Conservation (phyloP, 805 yeast species). For the Yarrowia sp. region DNA sequence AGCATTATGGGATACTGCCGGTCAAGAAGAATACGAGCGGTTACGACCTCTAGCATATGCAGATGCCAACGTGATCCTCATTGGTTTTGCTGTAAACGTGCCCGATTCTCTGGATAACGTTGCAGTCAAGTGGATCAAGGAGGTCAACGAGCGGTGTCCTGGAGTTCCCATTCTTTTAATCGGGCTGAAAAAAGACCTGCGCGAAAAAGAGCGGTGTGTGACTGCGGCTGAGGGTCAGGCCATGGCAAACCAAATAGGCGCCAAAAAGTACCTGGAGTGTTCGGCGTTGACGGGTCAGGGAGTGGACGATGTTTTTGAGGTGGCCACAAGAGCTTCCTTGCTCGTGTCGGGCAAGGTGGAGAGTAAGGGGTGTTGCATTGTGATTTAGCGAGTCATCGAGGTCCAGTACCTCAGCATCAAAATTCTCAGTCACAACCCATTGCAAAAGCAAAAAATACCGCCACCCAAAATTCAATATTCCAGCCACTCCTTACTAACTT, state of each 20-base stretch:
- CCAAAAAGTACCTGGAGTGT: slow-evolving; percentile 79
- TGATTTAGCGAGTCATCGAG: neutral
- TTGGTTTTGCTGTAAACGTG: slow-evolving; percentile 81
- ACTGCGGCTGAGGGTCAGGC: slow-evolving; percentile 55
- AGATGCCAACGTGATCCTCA: slow-evolving; percentile 79
- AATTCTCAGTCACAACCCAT: no score
- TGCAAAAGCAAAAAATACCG: no score
- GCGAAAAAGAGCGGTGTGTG: slow-evolving; percentile 41
- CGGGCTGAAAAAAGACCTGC: slow-evolving; percentile 80
- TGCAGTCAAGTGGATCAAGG: slow-evolving; percentile 80
- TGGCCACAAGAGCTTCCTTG: slow-evolving; percentile 81
- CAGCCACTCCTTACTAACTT: slow-evolving; percentile 23
- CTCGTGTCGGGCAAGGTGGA: slow-evolving; percentile 35
- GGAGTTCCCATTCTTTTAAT: slow-evolving; percentile 72
- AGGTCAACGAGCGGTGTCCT: slow-evolving; percentile 78
- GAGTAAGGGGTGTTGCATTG: slow-evolving; percentile 10
- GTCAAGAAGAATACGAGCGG: slow-evolving; percentile 93
- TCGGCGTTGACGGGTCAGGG: slow-evolving; percentile 93
- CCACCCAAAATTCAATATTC: neutral
- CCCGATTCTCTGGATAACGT: slow-evolving; percentile 86
- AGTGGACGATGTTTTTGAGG: slow-evolving; percentile 90
- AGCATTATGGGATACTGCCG: slow-evolving; percentile 95
- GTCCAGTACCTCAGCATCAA: neutral
- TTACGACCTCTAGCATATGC: slow-evolving; percentile 84
- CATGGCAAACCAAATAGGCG: slow-evolving; percentile 77